A percentile compares a stretch with the other conserved stretches of the same genome.
Conservation (phyloP, 495 filamentous ascomycete genomes). For the Glonium stellatum region DNA sequence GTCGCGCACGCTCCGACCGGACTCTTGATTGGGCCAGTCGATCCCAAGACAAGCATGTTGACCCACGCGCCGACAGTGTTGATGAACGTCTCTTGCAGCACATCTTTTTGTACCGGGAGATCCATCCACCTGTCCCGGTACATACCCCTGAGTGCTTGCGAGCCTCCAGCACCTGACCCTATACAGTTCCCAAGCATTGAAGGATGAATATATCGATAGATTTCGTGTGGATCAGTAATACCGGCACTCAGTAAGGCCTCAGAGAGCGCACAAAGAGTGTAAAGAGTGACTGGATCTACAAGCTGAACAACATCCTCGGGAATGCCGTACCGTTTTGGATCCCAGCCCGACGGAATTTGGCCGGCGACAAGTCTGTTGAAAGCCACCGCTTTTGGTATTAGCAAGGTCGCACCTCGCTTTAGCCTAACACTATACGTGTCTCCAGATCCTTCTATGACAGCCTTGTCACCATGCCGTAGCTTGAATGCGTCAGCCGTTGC, state of each 20-base stretch:
- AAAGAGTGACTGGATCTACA: conserved; percentile 24
- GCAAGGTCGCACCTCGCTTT: conserved; percentile 17
- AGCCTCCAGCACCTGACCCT: conserved; percentile 23
- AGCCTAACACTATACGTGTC: conserved; percentile 14
- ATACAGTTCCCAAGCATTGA: conserved; percentile 27
- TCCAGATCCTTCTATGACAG: conserved; percentile 1
- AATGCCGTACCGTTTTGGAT: conserved; percentile 23
- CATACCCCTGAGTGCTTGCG: conserved; percentile 6
- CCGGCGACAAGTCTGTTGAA: conserved; percentile 21
- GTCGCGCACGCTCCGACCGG: conserved; percentile 30
- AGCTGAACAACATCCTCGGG: conserved; percentile 24
- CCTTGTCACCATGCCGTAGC: conserved; percentile 24
- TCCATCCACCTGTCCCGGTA: conserved; percentile 23
- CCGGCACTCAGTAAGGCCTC: conserved; percentile 26
- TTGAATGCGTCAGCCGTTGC: conserved; percentile 14
- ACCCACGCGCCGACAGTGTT: conserved; percentile 29
- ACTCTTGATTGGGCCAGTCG: conserved; percentile 26
- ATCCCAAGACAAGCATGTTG: conserved; percentile 26
- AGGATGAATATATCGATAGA: conserved; percentile 27
- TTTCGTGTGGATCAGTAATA: conserved; percentile 24
- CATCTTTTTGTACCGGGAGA: conserved; percentile 16
- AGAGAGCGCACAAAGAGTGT: conserved; percentile 11
- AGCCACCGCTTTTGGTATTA: conserved; percentile 21
- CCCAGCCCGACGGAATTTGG: conserved; percentile 26
- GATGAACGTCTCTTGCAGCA: conserved; percentile 26